A percentile compares a stretch with the other conserved stretches of the same genome.
Evolutionary conservation across 2,329 filamentous ascomycete species (phyloP).

Genomic region (Ceratocystis cacaofunesta): DNA sequence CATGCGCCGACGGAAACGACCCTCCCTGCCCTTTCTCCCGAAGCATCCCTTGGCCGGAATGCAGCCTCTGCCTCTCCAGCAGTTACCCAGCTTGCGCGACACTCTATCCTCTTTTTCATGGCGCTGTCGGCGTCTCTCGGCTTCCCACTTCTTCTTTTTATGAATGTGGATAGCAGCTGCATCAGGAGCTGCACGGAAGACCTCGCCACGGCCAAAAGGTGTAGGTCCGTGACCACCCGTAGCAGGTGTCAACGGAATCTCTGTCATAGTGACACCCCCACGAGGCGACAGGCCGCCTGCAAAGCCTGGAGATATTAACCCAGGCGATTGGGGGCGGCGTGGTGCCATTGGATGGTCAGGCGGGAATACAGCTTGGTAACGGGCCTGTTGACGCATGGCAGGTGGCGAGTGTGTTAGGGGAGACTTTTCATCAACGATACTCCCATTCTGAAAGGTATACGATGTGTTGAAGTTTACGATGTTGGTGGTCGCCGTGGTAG

Average conservation of each 20-base stretch:
- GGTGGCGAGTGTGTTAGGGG: slow-evolving; percentile 44
- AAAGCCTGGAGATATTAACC: slow-evolving; percentile 47
- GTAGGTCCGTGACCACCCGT: slow-evolving; percentile 26
- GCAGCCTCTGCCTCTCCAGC: slow-evolving; percentile 52
- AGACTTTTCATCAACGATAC: slow-evolving; percentile 17
- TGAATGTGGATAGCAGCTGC: slow-evolving; percentile 25
- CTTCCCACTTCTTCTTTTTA: slow-evolving; percentile 1
- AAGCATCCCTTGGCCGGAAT: slow-evolving; percentile 49
- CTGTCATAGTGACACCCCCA: slow-evolving; percentile 44
- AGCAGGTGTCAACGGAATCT: slow-evolving; percentile 40
- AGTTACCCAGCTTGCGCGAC: slow-evolving; percentile 41
- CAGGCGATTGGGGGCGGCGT: slow-evolving; percentile 41
- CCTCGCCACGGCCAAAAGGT: slow-evolving; percentile 28
- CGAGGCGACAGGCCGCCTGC: slow-evolving; percentile 47
- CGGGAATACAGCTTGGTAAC: slow-evolving; percentile 45
- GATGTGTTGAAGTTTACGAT: neutral
- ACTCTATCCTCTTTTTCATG: slow-evolving; percentile 52
- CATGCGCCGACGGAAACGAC: slow-evolving; percentile 45
- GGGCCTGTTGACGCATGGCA: slow-evolving; percentile 27
- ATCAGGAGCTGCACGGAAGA: slow-evolving; percentile 30
- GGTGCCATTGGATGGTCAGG: slow-evolving; percentile 33
- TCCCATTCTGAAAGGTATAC: neutral
- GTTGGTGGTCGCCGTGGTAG: slow-evolving; percentile 12
- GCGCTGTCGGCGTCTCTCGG: slow-evolving; percentile 29
- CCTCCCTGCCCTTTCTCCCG: slow-evolving; percentile 47